phyloP scores from a whole-genome alignment of 1,139 yeast genomes.

The Petasospora rhodanensis region DNA sequence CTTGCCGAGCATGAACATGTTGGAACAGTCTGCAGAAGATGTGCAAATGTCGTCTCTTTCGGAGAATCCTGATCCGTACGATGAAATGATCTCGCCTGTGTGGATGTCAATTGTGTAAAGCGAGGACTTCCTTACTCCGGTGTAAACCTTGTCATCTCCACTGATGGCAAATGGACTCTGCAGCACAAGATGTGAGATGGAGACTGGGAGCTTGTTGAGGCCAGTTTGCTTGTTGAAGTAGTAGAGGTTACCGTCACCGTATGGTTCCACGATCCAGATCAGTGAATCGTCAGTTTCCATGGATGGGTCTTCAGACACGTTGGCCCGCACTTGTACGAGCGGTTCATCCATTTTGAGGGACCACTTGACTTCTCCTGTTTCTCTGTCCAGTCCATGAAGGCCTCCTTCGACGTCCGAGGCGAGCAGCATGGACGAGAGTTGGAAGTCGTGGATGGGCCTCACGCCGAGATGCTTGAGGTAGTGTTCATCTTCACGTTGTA shows the following conservation, averaged over 20 bases:
- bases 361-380: conserved; percentile 79
- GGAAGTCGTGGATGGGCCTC: conserved; percentile 17
- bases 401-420: conserved; percentile 88
- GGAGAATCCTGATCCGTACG: conserved; percentile 47
- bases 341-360: conserved; percentile 48
- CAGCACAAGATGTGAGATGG: conserved; percentile 71
- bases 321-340: conserved; percentile 24
- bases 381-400: conserved; percentile 74
- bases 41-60: conserved; percentile 4
- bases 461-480: conserved; percentile 6
- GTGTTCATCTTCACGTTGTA: conserved; percentile 4
- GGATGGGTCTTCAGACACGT: conserved; percentile 24
- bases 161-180: conserved; percentile 77
- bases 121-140: conserved; percentile 78
- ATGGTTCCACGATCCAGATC: conserved; percentile 89
- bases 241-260: conserved; percentile 79
- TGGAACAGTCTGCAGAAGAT: conserved; percentile 22
- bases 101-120: conserved; percentile 68
- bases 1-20: conserved; percentile 32
- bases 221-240: conserved; percentile 78
- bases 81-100: conserved; percentile 72
- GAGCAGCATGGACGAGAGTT: conserved; percentile 35
- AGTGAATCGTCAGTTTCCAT: conserved; percentile 26
- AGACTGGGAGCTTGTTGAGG: conserved; percentile 74
- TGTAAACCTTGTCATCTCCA: conserved; percentile 86